phyloP scores from a whole-genome alignment of 768 basidiomycete genomes.

The Naganishia vishniacii region DNA sequence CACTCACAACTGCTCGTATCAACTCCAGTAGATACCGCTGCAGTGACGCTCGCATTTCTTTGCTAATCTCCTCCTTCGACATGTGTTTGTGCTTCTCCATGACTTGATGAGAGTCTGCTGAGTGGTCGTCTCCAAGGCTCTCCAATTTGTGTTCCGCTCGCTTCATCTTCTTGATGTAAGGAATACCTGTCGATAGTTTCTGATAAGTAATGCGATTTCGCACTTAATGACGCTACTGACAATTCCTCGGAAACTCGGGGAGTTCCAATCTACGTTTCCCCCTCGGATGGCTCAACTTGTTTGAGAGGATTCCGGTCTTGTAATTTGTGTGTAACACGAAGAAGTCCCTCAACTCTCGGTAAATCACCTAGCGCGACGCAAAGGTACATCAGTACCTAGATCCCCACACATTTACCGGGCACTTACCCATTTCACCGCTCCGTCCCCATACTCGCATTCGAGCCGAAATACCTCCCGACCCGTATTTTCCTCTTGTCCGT shows the following conservation, averaged over 20 bases:
- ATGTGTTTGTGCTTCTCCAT: slow-evolving; percentile 31
- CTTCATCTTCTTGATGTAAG: slow-evolving; percentile 75
- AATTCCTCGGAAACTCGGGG: slow-evolving; percentile 83
- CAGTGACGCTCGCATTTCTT: slow-evolving; percentile 70
- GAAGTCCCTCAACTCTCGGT: slow-evolving; percentile 83
- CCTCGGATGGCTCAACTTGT: slow-evolving; percentile 56
- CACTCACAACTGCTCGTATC: slow-evolving; percentile 77
- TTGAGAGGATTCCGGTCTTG: slow-evolving; percentile 62
- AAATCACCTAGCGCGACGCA: slow-evolving; percentile 41
- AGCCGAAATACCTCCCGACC: slow-evolving; percentile 49
- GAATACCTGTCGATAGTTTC: slow-evolving; percentile 57
- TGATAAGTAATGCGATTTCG: slow-evolving; percentile 42
- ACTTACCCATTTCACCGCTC: slow-evolving; percentile 83
- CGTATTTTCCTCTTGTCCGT: slow-evolving; percentile 31
- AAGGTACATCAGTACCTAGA: background rate
- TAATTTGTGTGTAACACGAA: slow-evolving; percentile 84
- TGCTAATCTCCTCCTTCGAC: slow-evolving; percentile 45
- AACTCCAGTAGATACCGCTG: slow-evolving; percentile 83
- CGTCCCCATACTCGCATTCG: slow-evolving; percentile 88
- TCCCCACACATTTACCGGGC: background rate
- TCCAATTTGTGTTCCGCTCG: slow-evolving; percentile 59
- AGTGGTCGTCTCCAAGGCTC: slow-evolving; percentile 53
- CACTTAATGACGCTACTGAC: slow-evolving; percentile 42
- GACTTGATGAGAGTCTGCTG: slow-evolving; percentile 48
- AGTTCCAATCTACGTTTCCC: slow-evolving; percentile 64